Evolutionary conservation across 768 basidiomycete species (phyloP), one percentile per base, ranked within the genome.

Genomic region (Mycena albidolilacea): DNA sequence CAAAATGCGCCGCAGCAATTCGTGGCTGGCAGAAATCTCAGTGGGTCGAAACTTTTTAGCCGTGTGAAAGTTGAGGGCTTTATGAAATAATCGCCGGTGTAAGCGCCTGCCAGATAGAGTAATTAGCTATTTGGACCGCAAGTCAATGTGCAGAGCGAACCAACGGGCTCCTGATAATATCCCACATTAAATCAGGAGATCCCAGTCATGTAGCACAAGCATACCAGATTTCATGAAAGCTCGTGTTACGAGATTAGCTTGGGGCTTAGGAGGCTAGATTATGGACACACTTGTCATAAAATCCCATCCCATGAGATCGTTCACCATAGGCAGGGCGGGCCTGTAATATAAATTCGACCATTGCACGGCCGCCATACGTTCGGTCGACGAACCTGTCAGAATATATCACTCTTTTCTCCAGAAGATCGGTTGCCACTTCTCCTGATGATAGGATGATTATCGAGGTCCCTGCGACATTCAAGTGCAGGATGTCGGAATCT

Each of bases 401-500:
- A 39, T 72, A 72, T 15, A 64, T 41, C 2, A 54, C 10, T 6
- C 85, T 82, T 72, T 82, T 84, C 21, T 86, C 84, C 46, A 85
- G 78, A 73, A 85, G 77, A 48, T 84, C 85, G 35, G 79, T 55
- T 10, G 83, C 80, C 10, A 74, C 55, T 19, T 77, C 69, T 43
- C 39, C 65, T 0, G 71, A 77, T 67, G 84, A 82, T 35, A 84
- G 52, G 30, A 85, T 15, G 15, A 85, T 30, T 19, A 84, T 78
- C 67, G 84, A 81, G 39, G 84, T 81, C 30, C 73, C 83, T 9
- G 82, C 73, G 8, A 84, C 64, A 62, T 82, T 79, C 0, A 70
- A 63, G 59, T 83, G 81, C 5, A 78, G 69, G 39, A 84, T 84
- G 19, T 82, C 79, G 9, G 74, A 75, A 43, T 67, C 73, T 74